These are phyloP conservation scores for Diaporthe aspalathi DNA, from an alignment of 2,329 filamentous ascomycete genomes.

Conservation along the genomic window DNA sequence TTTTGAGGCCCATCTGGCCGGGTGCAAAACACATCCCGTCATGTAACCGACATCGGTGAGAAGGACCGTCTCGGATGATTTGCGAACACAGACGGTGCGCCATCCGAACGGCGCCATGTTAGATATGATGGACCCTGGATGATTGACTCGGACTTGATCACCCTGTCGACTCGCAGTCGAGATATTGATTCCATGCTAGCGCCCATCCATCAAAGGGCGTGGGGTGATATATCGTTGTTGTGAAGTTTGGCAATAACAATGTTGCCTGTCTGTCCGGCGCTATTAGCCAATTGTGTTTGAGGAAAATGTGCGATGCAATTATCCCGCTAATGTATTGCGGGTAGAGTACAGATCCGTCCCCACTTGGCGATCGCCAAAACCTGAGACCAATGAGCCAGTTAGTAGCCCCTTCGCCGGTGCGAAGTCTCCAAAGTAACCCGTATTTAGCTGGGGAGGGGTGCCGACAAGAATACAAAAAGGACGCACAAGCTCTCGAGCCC, in stretches of 20 bases:
- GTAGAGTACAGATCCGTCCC: conserved; percentile 35
- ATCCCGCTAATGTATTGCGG: conserved; percentile 33
- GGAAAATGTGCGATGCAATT: conserved; percentile 18
- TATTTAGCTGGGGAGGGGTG: conserved; percentile 23
- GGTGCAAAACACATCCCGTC: not conserved
- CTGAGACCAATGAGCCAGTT: conserved; percentile 32
- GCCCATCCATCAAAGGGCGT: not conserved
- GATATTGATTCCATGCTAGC: not conserved
- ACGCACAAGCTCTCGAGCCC: conserved; percentile 34
- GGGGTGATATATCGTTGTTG: conserved; percentile 1
- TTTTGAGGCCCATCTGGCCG: not conserved
- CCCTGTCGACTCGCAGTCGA: not conserved
- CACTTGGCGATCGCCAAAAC: conserved; percentile 35
- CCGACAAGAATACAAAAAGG: conserved; percentile 33
- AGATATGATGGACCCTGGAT: not conserved
- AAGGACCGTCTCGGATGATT: not conserved
- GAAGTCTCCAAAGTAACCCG: conserved; percentile 13
- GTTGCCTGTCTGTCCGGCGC: not conserved
- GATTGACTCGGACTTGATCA: not conserved
- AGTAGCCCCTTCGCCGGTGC: conserved; percentile 31
- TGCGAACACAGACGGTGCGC: not conserved
- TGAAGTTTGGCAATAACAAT: conserved; percentile 4
- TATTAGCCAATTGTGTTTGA: not conserved
- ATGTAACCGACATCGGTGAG: not conserved
- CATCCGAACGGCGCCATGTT: not conserved